Evolutionary conservation across 2,329 filamentous ascomycete genomes (phyloP), one percentile per base, ranked within the genome.

Genomic region (Parafenestella ontariensis): DNA sequence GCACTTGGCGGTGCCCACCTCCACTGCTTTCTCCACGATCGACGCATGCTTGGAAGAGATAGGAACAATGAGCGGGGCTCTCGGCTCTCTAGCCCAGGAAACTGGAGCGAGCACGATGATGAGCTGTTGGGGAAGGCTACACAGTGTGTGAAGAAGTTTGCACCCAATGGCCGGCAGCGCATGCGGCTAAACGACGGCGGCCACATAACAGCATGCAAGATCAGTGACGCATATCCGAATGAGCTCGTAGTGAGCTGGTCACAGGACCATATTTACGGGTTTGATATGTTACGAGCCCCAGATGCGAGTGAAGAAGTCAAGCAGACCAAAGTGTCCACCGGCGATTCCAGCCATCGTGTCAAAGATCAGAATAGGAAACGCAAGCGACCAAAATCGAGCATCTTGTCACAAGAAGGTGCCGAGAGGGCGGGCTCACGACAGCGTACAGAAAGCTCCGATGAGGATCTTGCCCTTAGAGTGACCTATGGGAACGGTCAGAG

Each of bases 181-280:
- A 84, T 85, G 80, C 72, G 77, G 51, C 77, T 78, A 40, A 78
- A 76, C 52, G 84, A 87, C 49, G 83, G 83, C 56, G 84, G 86
- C 4, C 86, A 89, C 62, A 89, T 89, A 64, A 89, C 87, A 2
- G 86, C 87, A 15, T 88, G 86, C 73, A 89, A 89, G 73, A 89
- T 89, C 65, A 88, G 86, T 61, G 85, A 89, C 73, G 85, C 85
- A 8, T 82, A 87, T 55, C 87, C 87, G 0, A 87, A 89, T 58
- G 87, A 89, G 64, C 82, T 89, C 65, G 74, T 89, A 13, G 87
- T 85, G 20, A 89, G 86, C 62, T 89, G 87, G 87, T 88, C 85
- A 18, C 85, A 85, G 20, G 86, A 88, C 57, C 81, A 85, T 58
- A 86, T 89, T 46, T 87, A 87, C 73, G 84, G 83, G 62, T 89